Conservation (phyloP, 2,329 filamentous ascomycete genomes). For the Scorias spongiosa region DNA sequence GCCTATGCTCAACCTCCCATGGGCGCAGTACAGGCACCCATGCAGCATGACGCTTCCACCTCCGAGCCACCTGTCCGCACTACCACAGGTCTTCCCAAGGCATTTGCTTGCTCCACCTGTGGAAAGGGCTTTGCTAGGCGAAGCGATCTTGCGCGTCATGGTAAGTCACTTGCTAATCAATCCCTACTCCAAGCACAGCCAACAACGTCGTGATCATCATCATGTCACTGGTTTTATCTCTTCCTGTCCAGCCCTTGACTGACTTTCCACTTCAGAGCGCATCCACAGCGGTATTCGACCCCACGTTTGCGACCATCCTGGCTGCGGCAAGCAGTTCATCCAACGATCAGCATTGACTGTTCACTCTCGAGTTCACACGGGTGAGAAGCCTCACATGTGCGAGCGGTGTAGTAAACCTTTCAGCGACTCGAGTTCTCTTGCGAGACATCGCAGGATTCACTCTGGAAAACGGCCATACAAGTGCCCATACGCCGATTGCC, state of each 20-base stretch:
- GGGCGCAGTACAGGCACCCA: conserved; percentile 16
- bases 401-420: conserved; percentile 96
- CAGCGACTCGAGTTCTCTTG: conserved; percentile 87
- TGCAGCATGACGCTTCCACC: conserved; percentile 21
- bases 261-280: conserved; percentile 47
- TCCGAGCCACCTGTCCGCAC: conserved; percentile 21
- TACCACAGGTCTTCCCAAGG: conserved; percentile 45
- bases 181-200: too few relatives aligned
- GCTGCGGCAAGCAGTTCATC: conserved; percentile 92
- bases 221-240: too few relatives aligned
- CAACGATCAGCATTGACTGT: conserved; percentile 92
- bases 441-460: conserved; percentile 85
- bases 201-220: too few relatives aligned
- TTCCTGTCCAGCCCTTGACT: conserved; percentile 9
- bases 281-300: conserved; percentile 87
- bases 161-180: conserved; percentile 38
- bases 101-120: conserved; percentile 81
- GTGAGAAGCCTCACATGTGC: conserved; percentile 96
- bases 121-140: conserved; percentile 82
- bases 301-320: conserved; percentile 78
- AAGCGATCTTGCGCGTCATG: conserved; percentile 87
- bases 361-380: conserved; percentile 87
- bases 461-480: conserved; percentile 94
- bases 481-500: conserved; percentile 91
- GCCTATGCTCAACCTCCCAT: conserved; percentile 24